phyloP scores from a whole-genome alignment of 2,329 filamentous ascomycete genomes.

The Pseudogymnoascus sp. region DNA sequence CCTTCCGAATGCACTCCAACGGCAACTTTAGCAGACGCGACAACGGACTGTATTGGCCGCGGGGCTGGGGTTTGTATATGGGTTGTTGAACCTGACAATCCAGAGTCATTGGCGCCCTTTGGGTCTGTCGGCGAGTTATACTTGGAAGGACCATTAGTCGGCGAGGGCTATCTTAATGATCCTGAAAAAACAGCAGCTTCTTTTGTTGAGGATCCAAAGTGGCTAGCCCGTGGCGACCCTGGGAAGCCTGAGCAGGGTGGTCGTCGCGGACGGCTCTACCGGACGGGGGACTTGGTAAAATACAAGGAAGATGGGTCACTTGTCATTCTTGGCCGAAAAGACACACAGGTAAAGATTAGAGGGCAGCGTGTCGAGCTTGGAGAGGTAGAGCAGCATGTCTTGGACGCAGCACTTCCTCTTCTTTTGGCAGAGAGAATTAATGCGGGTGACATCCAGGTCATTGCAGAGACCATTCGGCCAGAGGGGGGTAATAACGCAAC shows the following conservation, averaged over 20 bases:
- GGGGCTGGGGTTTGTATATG: constrained; percentile 21
- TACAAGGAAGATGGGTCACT: constrained; percentile 44
- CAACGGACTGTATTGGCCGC: constrained; percentile 11
- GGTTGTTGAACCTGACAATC: constrained; percentile 24
- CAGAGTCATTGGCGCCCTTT: neutral
- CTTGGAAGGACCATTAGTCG: constrained; percentile 43
- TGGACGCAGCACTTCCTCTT: neutral
- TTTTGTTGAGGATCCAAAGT: constrained; percentile 38
- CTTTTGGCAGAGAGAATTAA: neutral
- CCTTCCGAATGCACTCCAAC: constrained; percentile 85
- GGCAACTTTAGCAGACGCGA: constrained; percentile 27
- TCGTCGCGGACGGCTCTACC: constrained; percentile 37
- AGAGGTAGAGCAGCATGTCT: constrained; percentile 15
- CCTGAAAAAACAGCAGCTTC: constrained; percentile 45
- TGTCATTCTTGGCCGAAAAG: constrained; percentile 50
- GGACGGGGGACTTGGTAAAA: constrained; percentile 49
- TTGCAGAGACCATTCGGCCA: neutral
- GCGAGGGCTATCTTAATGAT: constrained; percentile 50
- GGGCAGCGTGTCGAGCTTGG: constrained; percentile 19
- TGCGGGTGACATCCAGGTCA: neutral
- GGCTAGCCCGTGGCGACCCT: constrained; percentile 15
- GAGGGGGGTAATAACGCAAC: neutral
- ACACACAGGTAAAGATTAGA: constrained; percentile 50
- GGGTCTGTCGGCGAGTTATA: constrained; percentile 9
- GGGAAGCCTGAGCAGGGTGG: neutral